Base-by-base conservation (phyloP, 805 yeast species). In the Dipodascopsis tothii region DNA sequence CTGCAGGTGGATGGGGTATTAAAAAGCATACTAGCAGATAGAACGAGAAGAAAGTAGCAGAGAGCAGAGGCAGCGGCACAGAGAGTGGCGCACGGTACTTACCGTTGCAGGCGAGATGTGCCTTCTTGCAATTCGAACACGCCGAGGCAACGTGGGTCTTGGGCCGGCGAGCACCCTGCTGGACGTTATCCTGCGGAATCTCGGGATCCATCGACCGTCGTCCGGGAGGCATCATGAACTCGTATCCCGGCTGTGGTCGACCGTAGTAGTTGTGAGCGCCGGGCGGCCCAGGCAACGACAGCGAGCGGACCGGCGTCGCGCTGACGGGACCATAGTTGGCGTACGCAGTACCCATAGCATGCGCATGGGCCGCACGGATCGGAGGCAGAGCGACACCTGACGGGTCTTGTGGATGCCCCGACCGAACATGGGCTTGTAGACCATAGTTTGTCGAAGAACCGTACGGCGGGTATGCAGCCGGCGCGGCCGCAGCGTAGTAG, bases 81-180 rank as follows among this genome's bases (percentile, higher is more conserved):
- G 6, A n/a, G n/a, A n/a, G n/a, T n/a, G n/a, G n/a, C n/a, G 4
- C 5, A 28, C 14, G 17, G 14, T n/a, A 43, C 50, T 34, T 36
- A 46, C 50, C 40, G 32, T 46, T 45, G 22, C 50, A 46, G 5
- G 47, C 47, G 5, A 46, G 35, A 35, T 46, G 50, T 6, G 47
- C 42, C 18, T 36, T 42, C 19, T 44, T 44, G 41, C 50, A 46
- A 21, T 46, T 46, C 23, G 37, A 43, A 22, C 50, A 46, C 6
- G 50, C 50, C 3, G 50, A 39, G 11, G 35, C 40, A 3, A 46
- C 45, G 16, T 37, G 33, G n/a, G 30, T 11, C 27, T 36, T 35
- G n/a, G 41, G 35, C 6, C 41, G 41, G 11, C 41, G 36, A 7
- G 22, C 7, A 33, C n/a, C n/a, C n/a, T n/a, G n/a, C n/a, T n/a